These are phyloP conservation scores for Yamadazyma taylorii DNA, from an alignment of 1,139 yeast species.

Conservation along the genomic window DNA sequence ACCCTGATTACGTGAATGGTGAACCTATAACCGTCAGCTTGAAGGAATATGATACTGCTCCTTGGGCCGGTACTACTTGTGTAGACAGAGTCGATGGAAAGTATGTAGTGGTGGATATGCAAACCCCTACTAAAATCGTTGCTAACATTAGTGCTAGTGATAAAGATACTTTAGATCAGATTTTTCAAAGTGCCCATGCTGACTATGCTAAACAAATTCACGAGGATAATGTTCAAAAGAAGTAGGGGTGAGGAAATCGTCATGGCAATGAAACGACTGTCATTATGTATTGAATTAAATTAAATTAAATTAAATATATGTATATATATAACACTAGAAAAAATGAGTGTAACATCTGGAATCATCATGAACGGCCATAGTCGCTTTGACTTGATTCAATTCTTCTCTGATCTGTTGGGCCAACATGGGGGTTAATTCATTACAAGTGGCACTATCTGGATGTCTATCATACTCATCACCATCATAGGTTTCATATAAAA, in stretches of 20 bases:
- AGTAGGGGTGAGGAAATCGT: too few relatives aligned
- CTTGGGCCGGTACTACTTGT: conserved; percentile 54
- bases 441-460: conserved; percentile 92
- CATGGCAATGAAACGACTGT: too few relatives aligned
- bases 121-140: conserved; percentile 42
- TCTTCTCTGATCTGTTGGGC: conserved; percentile 90
- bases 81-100: conserved; percentile 38
- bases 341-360: conserved; percentile 84
- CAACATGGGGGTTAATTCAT: conserved; percentile 81
- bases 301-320: not conserved
- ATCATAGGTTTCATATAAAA: conserved; percentile 83
- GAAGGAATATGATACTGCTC: conserved; percentile 49
- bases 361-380: conserved; percentile 79
- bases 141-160: conserved; percentile 42
- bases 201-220: conserved; percentile 23
- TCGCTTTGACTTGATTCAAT: conserved; percentile 70
- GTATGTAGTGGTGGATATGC: conserved; percentile 49
- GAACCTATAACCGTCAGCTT: conserved; percentile 49
- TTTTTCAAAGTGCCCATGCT: conserved; percentile 49
- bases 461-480: conserved; percentile 88
- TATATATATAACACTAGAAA: conserved; percentile 38
- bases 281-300: not conserved
- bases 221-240: conserved; percentile 11
- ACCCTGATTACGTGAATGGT: conserved; percentile 46
- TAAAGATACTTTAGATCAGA: conserved; percentile 36